phyloP scores from a whole-genome alignment of 192 early-diverging fungal genomes.

The Polychytrium aggregatum region DNA sequence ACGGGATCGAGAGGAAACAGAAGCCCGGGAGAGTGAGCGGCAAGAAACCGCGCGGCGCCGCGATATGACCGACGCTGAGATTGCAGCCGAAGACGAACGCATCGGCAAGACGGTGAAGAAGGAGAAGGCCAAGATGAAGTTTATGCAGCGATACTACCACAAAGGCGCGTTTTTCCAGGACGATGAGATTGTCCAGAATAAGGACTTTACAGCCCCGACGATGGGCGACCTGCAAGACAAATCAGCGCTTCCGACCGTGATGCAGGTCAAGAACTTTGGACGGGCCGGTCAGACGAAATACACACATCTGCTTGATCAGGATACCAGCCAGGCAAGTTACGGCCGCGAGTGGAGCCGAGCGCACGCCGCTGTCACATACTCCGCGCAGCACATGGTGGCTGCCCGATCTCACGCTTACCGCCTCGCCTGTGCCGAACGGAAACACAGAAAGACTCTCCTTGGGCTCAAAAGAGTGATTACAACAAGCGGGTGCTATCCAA shows the following conservation, averaged over 20 bases:
- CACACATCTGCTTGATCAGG: slow-evolving; percentile 74
- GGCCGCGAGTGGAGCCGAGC: not conserved
- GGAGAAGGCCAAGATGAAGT: slow-evolving; percentile 44
- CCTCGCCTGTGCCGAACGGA: no score
- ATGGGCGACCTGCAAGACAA: slow-evolving; percentile 56
- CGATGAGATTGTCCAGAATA: slow-evolving; percentile 34
- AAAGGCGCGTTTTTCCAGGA: slow-evolving; percentile 79
- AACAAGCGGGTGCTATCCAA: slow-evolving; percentile 32
- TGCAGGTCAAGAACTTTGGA: slow-evolving; percentile 90
- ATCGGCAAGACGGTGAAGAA: slow-evolving; percentile 40
- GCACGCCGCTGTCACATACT: not conserved
- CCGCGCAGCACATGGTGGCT: not conserved
- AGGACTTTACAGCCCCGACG: slow-evolving; percentile 55
- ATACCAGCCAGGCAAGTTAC: slow-evolving; percentile 54
- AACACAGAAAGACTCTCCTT: slow-evolving; percentile 33
- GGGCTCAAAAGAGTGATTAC: slow-evolving; percentile 32
- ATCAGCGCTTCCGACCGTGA: slow-evolving; percentile 66
- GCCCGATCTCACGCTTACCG: not conserved
- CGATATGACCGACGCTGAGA: slow-evolving; percentile 76
- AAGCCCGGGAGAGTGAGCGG: slow-evolving; percentile 56
- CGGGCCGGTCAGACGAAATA: slow-evolving; percentile 75
- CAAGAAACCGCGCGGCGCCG: slow-evolving; percentile 69
- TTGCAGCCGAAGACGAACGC: slow-evolving; percentile 58
- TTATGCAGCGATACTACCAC: slow-evolving; percentile 75
- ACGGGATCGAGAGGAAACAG: slow-evolving; percentile 68